These are phyloP conservation scores for Mycena leptocephala DNA, from an alignment of 768 basidiomycete species.

Conservation along the genomic window DNA sequence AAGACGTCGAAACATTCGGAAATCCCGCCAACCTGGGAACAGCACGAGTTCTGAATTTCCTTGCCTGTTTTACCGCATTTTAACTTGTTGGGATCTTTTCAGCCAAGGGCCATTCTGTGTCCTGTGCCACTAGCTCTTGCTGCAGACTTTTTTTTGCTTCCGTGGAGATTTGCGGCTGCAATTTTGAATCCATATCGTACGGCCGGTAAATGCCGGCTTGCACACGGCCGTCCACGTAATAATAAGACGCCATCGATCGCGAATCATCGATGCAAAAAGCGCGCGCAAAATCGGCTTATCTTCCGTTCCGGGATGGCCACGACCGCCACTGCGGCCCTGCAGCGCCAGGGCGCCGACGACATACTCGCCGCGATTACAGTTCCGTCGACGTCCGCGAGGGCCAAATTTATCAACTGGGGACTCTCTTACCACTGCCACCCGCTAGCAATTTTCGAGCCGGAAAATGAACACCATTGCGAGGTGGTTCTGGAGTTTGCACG, in stretches of 20 bases:
- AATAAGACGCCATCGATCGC: slow-evolving; percentile 15
- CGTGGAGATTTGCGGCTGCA: no score
- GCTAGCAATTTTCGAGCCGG: slow-evolving; percentile 84
- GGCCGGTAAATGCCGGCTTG: neutral
- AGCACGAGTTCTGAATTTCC: no score
- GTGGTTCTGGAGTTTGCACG: slow-evolving; percentile 87
- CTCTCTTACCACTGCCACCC: slow-evolving; percentile 82
- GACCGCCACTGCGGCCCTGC: neutral
- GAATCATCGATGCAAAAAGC: neutral
- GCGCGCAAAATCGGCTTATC: neutral
- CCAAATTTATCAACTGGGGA: slow-evolving; percentile 82
- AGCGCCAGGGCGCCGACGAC: slow-evolving; percentile 45
- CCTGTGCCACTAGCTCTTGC: no score
- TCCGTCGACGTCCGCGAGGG: slow-evolving; percentile 54
- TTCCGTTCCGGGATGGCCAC: neutral
- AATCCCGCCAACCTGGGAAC: no score
- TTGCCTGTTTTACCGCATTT: no score
- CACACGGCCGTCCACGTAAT: neutral
- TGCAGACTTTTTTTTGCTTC: no score
- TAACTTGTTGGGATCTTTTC: no score
- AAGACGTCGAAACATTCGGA: no score
- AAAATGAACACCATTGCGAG: slow-evolving; percentile 78
- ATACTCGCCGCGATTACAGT: slow-evolving; percentile 73
- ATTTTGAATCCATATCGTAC: neutral
- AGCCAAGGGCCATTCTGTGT: no score